These are phyloP conservation scores for Coemansia sp. DNA, from an alignment of 192 early-diverging fungal genomes.

Conservation along the genomic window DNA sequence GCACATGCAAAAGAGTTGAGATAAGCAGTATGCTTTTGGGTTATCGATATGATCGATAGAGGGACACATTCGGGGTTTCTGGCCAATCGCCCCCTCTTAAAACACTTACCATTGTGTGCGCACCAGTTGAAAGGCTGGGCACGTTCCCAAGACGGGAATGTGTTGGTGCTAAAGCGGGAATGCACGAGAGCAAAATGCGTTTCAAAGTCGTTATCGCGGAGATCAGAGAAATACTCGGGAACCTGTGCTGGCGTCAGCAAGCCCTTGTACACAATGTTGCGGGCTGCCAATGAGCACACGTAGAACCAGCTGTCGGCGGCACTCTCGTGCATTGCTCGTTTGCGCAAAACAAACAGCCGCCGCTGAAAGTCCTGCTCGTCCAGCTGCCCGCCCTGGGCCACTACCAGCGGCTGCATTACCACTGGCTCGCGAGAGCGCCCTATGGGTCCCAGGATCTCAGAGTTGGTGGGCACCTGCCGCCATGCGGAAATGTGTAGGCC, in stretches of 20 bases:
- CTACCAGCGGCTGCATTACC: slow-evolving; percentile 91
- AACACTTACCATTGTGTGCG: slow-evolving; percentile 88
- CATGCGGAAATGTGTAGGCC: slow-evolving; percentile 82
- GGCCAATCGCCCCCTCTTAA: background rate
- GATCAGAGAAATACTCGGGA: slow-evolving; percentile 88
- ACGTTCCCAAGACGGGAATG: slow-evolving; percentile 98
- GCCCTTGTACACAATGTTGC: slow-evolving; percentile 97
- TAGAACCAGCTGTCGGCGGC: slow-evolving; percentile 92
- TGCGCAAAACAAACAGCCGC: slow-evolving; percentile 86
- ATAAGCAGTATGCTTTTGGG: no score
- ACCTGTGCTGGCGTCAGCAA: slow-evolving; percentile 93
- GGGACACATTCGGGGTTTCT: background rate
- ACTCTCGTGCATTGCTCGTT: slow-evolving; percentile 84
- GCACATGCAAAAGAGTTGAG: no score
- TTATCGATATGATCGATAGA: slow-evolving; percentile 4
- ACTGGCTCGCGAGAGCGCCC: slow-evolving; percentile 86
- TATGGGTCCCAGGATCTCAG: slow-evolving; percentile 84
- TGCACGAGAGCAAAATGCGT: slow-evolving; percentile 97
- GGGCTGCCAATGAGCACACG: slow-evolving; percentile 90
- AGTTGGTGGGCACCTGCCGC: slow-evolving; percentile 84
- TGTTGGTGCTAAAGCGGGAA: slow-evolving; percentile 98
- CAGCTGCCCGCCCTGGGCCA: slow-evolving; percentile 48
- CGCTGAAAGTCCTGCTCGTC: slow-evolving; percentile 66
- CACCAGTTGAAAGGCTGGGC: slow-evolving; percentile 98
- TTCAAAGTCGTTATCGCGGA: slow-evolving; percentile 75